These are phyloP conservation scores for Auxenochlorella pyrenoidosa DNA, from an alignment of 139 green algal genomes.

Conservation along the genomic window DNA sequence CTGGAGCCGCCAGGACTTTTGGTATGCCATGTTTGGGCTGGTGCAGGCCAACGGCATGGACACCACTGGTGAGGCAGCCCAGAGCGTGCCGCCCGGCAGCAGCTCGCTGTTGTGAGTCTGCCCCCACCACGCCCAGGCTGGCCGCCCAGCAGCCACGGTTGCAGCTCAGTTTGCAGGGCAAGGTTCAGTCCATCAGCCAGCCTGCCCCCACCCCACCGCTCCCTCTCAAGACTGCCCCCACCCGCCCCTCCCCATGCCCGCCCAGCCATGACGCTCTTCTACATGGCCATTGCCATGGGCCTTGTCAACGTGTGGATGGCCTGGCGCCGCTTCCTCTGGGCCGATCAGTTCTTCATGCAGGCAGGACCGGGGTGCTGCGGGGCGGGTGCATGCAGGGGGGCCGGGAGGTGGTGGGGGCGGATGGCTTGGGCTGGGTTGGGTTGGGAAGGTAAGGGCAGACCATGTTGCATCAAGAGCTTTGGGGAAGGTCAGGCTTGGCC, in stretches of 20 bases:
- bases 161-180: too few relatives aligned
- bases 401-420: too few relatives aligned
- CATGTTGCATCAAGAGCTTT: too few relatives aligned
- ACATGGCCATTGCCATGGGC: slow-evolving; percentile 19
- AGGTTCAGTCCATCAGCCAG: too few relatives aligned
- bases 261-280: slow-evolving; percentile 37
- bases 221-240: not conserved
- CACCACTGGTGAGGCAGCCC: not conserved
- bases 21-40: not conserved
- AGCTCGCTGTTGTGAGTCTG: not conserved
- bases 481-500: too few relatives aligned
- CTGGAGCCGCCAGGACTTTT: not conserved
- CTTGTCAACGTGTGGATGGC: slow-evolving; percentile 38
- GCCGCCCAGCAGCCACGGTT: too few relatives aligned
- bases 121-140: too few relatives aligned
- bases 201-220: not conserved
- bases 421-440: too few relatives aligned
- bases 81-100: too few relatives aligned
- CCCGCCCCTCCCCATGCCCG: too few relatives aligned
- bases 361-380: not conserved
- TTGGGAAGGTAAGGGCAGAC: too few relatives aligned
- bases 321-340: slow-evolving; percentile 49
- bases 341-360: slow-evolving; percentile 50
- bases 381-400: too few relatives aligned
- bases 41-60: slow-evolving; percentile 1